Percentiles rank a stretch among this genome's conserved stretches.
These are phyloP conservation scores for Alternaria novae-zelandiae DNA, from an alignment of 2,329 filamentous ascomycete species.

Conservation along the genomic window DNA sequence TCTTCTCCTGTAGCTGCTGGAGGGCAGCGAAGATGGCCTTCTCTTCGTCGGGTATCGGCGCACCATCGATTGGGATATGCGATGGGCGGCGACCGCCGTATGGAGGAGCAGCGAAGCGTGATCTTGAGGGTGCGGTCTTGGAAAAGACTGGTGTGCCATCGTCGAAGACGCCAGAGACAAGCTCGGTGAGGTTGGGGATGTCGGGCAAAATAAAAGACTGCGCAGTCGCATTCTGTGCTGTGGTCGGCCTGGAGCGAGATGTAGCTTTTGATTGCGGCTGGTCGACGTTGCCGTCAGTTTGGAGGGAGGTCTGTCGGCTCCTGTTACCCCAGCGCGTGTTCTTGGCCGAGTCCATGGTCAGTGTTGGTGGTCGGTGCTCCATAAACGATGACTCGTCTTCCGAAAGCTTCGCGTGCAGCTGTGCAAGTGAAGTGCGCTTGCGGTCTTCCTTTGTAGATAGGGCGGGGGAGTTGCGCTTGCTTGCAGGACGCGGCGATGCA, in stretches of 20 bases:
- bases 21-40: constrained; percentile 68
- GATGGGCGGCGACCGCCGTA: constrained; percentile 36
- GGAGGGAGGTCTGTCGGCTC: constrained; percentile 51
- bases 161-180: constrained; percentile 64
- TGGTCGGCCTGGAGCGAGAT: constrained; percentile 45
- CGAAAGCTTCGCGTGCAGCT: constrained; percentile 61
- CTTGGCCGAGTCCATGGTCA: constrained; percentile 49
- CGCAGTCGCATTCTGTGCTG: constrained; percentile 58
- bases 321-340: constrained; percentile 63
- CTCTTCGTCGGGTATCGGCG: constrained; percentile 66
- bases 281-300: constrained; percentile 37
- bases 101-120: constrained; percentile 60
- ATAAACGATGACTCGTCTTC: constrained; percentile 61
- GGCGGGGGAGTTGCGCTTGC: constrained; percentile 44
- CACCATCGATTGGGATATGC: constrained; percentile 58
- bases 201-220: constrained; percentile 68
- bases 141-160: constrained; percentile 65
- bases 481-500: constrained; percentile 46
- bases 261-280: constrained; percentile 27
- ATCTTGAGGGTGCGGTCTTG: constrained; percentile 57
- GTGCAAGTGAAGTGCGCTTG: constrained; percentile 59
- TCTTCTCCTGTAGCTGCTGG: constrained; percentile 63
- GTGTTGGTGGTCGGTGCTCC: constrained; percentile 58
- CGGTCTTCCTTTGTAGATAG: constrained; percentile 42
- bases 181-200: constrained; percentile 65